Base-by-base conservation (phyloP, 169 alveolate species). In the Hepatocystis sp. region DNA sequence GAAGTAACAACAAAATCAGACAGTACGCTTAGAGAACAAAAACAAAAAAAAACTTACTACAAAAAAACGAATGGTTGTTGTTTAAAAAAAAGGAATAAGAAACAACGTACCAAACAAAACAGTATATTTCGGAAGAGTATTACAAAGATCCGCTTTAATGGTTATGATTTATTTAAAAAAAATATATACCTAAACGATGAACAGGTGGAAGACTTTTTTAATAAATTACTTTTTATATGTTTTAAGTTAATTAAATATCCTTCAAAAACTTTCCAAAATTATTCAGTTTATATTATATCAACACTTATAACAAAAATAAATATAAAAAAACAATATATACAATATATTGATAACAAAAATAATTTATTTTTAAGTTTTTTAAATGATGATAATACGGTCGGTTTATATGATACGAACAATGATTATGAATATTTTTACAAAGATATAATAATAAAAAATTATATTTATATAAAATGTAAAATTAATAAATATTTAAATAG, bases 161-260 rank as follows among this genome's bases (percentile, higher is more conserved):
- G n/a, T n/a, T n/a, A n/a, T n/a, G n/a, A n/a, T n/a, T n/a, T n/a
- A n/a, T n/a, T n/a, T n/a, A n/a, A n/a, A n/a, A n/a, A n/a, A n/a
- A n/a, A n/a, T n/a, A n/a, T n/a, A n/a, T n/a, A n/a, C n/a, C 8
- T 34, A 8, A 23, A 8, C 8, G 28, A 40, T 55, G 86, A 68
- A 55, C 52, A 2, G 39, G 4, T 55, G 11, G 86, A 68, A 68
- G 1, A 17, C 25, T 19, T 68, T 17, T 55, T 68, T 68, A 68
- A 55, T 61, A 68, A 68, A 11, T 39, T 68, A 10, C 64, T 68
- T 28, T 68, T 68, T 42, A 68, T 68, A 19, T 68, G 68, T 34
- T 55, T 68, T 46, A 68, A 68, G 55, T 55, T 68, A 36, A 68
- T 68, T 17, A 68, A 61, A 34, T 68, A 13, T 55, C 86, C 86